Base-by-base conservation (phyloP, 2,329 filamentous ascomycete genomes). In the Arthroderma sp. region DNA sequence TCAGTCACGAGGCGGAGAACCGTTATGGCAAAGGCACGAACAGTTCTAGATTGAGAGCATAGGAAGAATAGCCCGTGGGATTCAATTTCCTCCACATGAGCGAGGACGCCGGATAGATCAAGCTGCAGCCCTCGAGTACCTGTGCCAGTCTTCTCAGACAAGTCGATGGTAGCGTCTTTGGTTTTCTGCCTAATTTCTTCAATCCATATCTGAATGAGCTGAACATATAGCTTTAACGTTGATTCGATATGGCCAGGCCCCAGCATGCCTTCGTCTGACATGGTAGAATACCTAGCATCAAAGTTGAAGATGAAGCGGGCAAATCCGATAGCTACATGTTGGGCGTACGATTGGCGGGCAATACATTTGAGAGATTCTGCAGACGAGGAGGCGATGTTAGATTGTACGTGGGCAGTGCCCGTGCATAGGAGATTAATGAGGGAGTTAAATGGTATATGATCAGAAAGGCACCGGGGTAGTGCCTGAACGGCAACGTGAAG, bases 281-380 rank as follows among this genome's bases (percentile, higher is more conserved):
- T 96, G 33, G 93, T 97, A 0, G 91, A 89, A 70, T 98, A 98
- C 23, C 91, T 84, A 63, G 95, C 91, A 70, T 98, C 94, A 69
- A 97, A 98, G 64, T 93, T 95, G 75, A 98, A 98, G 56, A 98
- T 98, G 72, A 97, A 98, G 25, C 91, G 81, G 38, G 93, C 88
- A 72, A 98, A 98, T 0, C 93, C 91, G 72, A 94, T 95, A 0
- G 91, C 95, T 2, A 98, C 93, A 70, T 93, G 88, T 64, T 98
- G 90, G 0, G 93, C 91, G 71, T 95, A 87, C 6, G 86, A 88
- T 66, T 98, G 93, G 33, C 88, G 81, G 9, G 94, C 93, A 65
- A 98, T 98, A 0, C 91, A 91, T 69, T 96, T 97, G 15, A 98
- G 74, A 1, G 93, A 96, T 63, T 91, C 87, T 2, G 90, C 88